phyloP scores from a whole-genome alignment of 306 rosid species.

The Trifolium fragiferum region DNA sequence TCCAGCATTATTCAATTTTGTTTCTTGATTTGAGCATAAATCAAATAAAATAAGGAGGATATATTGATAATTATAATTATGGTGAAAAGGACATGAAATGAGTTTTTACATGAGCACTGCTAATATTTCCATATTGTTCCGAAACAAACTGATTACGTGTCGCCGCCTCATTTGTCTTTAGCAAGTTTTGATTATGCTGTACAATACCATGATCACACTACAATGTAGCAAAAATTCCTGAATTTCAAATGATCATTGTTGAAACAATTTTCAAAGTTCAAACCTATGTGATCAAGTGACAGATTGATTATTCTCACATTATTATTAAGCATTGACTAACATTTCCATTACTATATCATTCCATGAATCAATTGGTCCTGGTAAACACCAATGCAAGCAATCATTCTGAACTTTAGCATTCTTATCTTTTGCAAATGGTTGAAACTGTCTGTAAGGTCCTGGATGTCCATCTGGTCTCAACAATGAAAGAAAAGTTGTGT shows the following conservation, averaged over 20 bases:
- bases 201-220: conserved; percentile 27
- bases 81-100: conserved; percentile 6
- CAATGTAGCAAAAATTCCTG: conserved; percentile 15
- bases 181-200: conserved; percentile 38
- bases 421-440: conserved; percentile 68
- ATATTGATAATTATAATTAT: not conserved
- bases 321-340: conserved; percentile 50
- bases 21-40: not conserved
- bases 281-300: not conserved
- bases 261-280: conserved; percentile 26
- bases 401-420: conserved; percentile 53
- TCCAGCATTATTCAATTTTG: not conserved
- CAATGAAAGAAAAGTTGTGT: conserved; percentile 70
- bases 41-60: not conserved
- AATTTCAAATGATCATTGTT: conserved; percentile 15
- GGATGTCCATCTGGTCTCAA: conserved; percentile 96
- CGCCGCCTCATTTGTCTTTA: conserved; percentile 11
- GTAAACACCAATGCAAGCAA: conserved; percentile 71
- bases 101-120: conserved; percentile 11
- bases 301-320: conserved; percentile 22
- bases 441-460: conserved; percentile 79
- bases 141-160: conserved; percentile 14
- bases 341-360: conserved; percentile 81
- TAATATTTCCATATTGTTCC: conserved; percentile 1
- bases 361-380: conserved; percentile 97